Conservation (phyloP, 129 eudicot species). For the Artemisia tridentata region DNA sequence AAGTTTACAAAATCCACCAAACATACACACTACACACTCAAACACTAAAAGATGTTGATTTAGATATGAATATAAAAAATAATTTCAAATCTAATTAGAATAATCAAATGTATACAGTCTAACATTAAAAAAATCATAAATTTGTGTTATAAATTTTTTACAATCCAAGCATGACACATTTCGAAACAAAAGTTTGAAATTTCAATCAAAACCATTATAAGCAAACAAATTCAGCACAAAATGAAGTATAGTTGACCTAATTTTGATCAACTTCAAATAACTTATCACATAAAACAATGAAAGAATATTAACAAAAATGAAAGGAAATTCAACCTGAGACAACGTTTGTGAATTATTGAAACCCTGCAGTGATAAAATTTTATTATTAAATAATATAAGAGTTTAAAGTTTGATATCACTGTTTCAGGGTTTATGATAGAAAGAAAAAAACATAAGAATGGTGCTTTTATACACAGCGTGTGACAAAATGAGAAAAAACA, state of each 20-base stretch:
- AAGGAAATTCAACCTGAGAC: too few species aligned
- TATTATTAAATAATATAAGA: too few species aligned
- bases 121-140: background rate
- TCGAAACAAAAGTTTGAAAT: background rate
- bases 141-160: too few species aligned
- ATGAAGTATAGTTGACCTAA: conserved; percentile 13
- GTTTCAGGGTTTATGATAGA: too few species aligned
- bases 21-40: too few species aligned
- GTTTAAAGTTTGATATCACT: too few species aligned
- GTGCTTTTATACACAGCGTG: too few species aligned
- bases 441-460: too few species aligned
- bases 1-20: too few species aligned
- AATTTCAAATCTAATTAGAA: background rate
- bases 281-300: conserved; percentile 1
- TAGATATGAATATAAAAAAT: background rate
- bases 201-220: conserved; percentile 15
- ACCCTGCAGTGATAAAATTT: too few species aligned
- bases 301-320: background rate
- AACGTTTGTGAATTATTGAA: too few species aligned
- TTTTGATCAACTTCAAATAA: background rate
- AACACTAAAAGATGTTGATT: conserved; percentile 14
- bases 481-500: too few species aligned
- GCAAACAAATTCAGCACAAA: conserved; percentile 14
- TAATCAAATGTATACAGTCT: background rate
- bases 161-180: conserved; percentile 2